Base-by-base conservation (phyloP, 2,329 filamentous ascomycete species). In the Cercospora brassicicola region DNA sequence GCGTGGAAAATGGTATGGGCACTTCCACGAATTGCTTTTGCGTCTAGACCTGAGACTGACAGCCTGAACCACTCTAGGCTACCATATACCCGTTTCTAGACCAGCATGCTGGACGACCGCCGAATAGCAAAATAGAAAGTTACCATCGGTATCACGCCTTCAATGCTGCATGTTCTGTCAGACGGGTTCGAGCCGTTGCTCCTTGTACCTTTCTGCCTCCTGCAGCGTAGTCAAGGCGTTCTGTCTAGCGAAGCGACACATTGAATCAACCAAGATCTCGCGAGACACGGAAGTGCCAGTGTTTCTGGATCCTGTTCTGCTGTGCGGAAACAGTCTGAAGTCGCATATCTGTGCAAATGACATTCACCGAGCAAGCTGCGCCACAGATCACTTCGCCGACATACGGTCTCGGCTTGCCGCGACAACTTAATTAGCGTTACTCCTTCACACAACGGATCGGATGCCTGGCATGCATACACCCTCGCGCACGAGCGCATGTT, bases 1-100 rank as follows among this genome's bases (percentile, higher is more conserved):
- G 75, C 87, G 90, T 74, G 92, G 92, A 30, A 95, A 95, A 83
- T 95, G 92, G 92, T 93, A 79, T 79, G 88, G 73, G 26, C 59
- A 11, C 4, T 9, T 31, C 18, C 15, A 30, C n/a, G 10, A 18
- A n/a, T 9, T 11, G 36, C 11, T 4, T 9, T 18, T 28, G n/a
- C 26, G 10, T 33, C 45, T 18, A 13, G 55, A 26, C 18, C 20
- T 10, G 64, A 59, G 15, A 39, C 67, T 74, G 48, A 73, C 48
- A 28, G 11, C 23, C 1, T n/a, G 1, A 3, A 28, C 62, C 13
- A 42, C 61, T 30, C 7, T 55, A 85, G 83, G 83, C 73, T 85
- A 23, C 82, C 83, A 28, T 84, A 81, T 74, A 81, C 82, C 20
- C 79, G 83, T 61, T 85, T 85, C 73, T 85, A 78, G 48, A 30